Conservation (phyloP, 768 basidiomycete species). For the Epithele typhae region DNA sequence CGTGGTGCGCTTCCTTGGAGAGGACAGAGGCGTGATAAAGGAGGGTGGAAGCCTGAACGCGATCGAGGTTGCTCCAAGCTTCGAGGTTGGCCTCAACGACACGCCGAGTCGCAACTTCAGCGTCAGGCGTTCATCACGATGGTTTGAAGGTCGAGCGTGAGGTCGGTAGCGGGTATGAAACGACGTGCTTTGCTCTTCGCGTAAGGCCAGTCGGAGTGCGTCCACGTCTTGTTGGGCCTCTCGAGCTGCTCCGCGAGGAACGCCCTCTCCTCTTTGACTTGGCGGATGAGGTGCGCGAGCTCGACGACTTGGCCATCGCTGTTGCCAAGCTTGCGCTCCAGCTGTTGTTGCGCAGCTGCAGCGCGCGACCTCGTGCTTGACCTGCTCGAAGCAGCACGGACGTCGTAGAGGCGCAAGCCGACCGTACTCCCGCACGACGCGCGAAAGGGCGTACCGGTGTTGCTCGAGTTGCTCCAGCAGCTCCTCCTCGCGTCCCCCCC, state of each 20-base stretch:
- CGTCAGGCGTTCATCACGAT: no score
- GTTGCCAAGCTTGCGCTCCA: conserved; percentile 67
- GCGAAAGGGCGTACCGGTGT: conserved; percentile 39
- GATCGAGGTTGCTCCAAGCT: conserved; percentile 15
- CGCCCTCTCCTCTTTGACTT: conserved; percentile 47
- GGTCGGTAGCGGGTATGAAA: not conserved
- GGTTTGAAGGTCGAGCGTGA: no score
- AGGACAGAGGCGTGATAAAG: conserved; percentile 15
- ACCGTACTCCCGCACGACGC: conserved; percentile 45
- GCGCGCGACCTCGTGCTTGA: conserved; percentile 28
- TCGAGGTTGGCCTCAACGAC: no score
- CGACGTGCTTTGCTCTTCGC: not conserved
- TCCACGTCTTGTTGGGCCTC: conserved; percentile 19
- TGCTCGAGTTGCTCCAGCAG: conserved; percentile 50
- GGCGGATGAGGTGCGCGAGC: conserved; percentile 57
- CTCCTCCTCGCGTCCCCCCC: conserved; percentile 36
- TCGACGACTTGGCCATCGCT: conserved; percentile 65
- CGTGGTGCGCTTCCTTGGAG: conserved; percentile 15
- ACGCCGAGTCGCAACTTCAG: no score
- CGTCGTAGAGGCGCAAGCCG: conserved; percentile 24
- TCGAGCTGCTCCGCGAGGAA: conserved; percentile 30
- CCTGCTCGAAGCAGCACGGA: conserved; percentile 18
- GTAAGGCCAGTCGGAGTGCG: conserved; percentile 8
- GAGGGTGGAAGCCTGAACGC: conserved; percentile 18
- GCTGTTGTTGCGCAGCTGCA: conserved; percentile 45